phyloP scores from a whole-genome alignment of 2,329 filamentous ascomycete genomes.

The Aspergillus alliaceus region DNA sequence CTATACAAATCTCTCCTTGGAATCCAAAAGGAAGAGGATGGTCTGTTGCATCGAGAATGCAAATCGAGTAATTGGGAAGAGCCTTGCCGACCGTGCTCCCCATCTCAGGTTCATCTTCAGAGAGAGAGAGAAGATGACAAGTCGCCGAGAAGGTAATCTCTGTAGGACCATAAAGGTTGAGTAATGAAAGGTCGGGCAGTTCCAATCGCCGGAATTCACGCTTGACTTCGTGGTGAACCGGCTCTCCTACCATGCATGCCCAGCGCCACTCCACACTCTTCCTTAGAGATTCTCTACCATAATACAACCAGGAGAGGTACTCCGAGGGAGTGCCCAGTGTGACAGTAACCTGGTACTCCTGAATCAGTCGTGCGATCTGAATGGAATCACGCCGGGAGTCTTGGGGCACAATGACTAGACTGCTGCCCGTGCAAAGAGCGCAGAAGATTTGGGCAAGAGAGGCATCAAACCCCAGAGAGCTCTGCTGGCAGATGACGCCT shows the following conservation, averaged over 20 bases:
- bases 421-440: constrained; percentile 1
- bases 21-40: background rate
- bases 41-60: background rate
- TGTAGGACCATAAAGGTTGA: constrained; percentile 1
- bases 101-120: background rate
- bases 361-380: background rate
- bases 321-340: constrained; percentile 4
- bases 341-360: background rate
- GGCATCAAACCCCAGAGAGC: constrained; percentile 6
- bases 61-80: background rate
- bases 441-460: constrained; percentile 1
- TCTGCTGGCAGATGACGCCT: background rate
- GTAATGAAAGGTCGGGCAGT: background rate
- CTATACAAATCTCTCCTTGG: constrained; percentile 8
- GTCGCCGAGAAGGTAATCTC: background rate
- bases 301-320: background rate
- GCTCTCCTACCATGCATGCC: constrained; percentile 3
- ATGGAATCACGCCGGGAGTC: background rate
- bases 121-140: background rate
- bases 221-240: background rate
- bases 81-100: background rate
- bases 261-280: background rate
- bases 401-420: constrained; percentile 1
- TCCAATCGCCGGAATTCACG: constrained; percentile 4
- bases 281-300: background rate